These are phyloP conservation scores for Cyclocybe cylindracea DNA, from an alignment of 768 basidiomycete genomes.

Conservation along the genomic window DNA sequence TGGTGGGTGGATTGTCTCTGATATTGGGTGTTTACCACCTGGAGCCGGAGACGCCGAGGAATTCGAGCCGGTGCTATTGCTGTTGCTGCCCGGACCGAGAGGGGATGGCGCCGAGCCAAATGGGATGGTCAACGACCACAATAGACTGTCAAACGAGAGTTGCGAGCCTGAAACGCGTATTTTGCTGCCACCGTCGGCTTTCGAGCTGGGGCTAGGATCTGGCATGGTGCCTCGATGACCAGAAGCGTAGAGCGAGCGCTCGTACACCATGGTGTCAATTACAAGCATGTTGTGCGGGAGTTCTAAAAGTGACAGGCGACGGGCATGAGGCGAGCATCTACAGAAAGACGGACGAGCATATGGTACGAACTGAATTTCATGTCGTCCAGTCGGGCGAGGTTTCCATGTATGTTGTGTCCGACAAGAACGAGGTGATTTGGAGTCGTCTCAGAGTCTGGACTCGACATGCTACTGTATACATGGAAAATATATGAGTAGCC, in stretches of 20 bases:
- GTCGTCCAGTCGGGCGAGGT: slow-evolving; percentile 67
- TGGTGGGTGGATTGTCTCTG: no score
- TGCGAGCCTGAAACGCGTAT: slow-evolving; percentile 51
- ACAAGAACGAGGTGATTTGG: slow-evolving; percentile 74
- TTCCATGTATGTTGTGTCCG: slow-evolving; percentile 55
- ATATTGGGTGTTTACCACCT: no score
- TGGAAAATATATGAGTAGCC: background rate
- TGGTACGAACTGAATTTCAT: slow-evolving; percentile 72
- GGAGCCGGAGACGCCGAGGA: no score
- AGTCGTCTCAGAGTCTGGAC: slow-evolving; percentile 74
- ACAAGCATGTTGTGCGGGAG: slow-evolving; percentile 72
- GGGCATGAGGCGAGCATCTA: background rate
- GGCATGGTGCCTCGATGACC: slow-evolving; percentile 63
- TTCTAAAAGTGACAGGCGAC: slow-evolving; percentile 38
- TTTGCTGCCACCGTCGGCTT: slow-evolving; percentile 35
- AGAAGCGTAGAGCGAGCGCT: slow-evolving; percentile 58
- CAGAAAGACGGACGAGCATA: slow-evolving; percentile 4
- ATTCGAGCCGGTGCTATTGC: no score
- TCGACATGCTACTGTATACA: slow-evolving; percentile 60
- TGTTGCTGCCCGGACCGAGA: slow-evolving; percentile 11
- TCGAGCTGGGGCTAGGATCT: slow-evolving; percentile 41
- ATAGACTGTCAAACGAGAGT: slow-evolving; percentile 62
- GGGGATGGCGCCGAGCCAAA: slow-evolving; percentile 12
- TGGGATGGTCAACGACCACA: slow-evolving; percentile 59
- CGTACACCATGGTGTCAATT: slow-evolving; percentile 65